Conservation (phyloP, 306 rosid species). For the Morella rubra region DNA sequence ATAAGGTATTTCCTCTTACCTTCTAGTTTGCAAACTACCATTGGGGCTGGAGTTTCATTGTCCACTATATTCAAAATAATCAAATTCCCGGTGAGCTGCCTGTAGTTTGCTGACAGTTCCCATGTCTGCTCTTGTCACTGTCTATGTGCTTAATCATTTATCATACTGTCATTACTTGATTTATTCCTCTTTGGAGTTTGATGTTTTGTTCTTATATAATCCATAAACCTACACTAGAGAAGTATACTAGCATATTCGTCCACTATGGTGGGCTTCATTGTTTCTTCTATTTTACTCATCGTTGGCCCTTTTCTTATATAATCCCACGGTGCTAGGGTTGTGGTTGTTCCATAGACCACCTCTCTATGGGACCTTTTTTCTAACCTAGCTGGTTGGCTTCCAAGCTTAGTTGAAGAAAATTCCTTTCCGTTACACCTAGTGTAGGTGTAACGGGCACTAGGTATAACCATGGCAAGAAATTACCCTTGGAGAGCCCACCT, state of each 20-base stretch:
- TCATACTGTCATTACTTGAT: neutral
- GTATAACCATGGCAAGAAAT: no score
- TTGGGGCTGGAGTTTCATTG: neutral
- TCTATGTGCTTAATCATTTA: neutral
- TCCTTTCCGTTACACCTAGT: no score
- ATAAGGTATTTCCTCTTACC: slow-evolving; percentile 56
- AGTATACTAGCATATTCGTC: neutral
- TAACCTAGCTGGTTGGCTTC: no score
- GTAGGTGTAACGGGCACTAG: no score
- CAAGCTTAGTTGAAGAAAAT: no score
- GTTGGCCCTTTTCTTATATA: neutral
- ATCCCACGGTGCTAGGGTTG: no score
- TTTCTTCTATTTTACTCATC: neutral
- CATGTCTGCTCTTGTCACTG: neutral
- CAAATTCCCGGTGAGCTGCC: neutral
- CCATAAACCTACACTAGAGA: neutral
- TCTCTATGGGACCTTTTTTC: no score
- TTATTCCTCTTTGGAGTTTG: neutral
- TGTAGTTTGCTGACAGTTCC: neutral
- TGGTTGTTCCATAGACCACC: no score
- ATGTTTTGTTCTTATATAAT: neutral
- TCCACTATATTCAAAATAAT: neutral
- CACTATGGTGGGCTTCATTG: neutral
- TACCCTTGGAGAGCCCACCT: no score
- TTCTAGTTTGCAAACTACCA: neutral